Base-by-base conservation (phyloP, 2,329 filamentous ascomycete genomes). In the Cephalotrichum gorgonifer region DNA sequence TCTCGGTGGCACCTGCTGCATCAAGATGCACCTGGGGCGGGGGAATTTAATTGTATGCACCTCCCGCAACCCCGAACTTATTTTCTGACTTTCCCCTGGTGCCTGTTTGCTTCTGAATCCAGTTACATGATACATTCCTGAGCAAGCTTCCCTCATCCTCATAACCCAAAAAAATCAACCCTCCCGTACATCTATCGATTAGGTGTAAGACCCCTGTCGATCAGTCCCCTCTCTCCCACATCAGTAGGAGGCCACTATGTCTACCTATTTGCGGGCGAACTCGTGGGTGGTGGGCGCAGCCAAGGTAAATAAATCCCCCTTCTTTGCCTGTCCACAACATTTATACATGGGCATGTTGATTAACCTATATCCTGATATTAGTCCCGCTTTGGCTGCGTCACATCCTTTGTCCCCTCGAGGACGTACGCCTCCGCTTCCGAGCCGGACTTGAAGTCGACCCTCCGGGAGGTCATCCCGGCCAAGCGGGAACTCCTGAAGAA, bases 401-500 rank as follows among this genome's bases (percentile, higher is more conserved):
- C 54, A 51, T 57, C 59, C 57, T 61, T 66, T 49, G 57, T 44
- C 75, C 26, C 38, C 26, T 26, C 25, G 25, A 42, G 85, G 60
- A 72, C 66, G 64, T 90, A 89, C 71, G 81, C 85, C 55, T 81
- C 86, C 41, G 76, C 81, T 46, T 76, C 86, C 51, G 91, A 97
- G 67, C 87, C 86, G 51, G 86, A 91, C 63, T 81, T 98, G 62
- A 98, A 97, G 71, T 75, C 86, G 47, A 88, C 88, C 14, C 81
- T 98, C 56, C 85, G 82, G 60, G 80, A 83, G 57, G 79, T 82
- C 51, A 95, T 98, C 58, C 93, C 93, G 30, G 88, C 83, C 53
- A 97, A 97, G 74, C 83, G 90, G 47, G 91, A 95, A 67, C 83
- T 96, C 20, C 72, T 97, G 60, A 93, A 95, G 71, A 86, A 90